These are phyloP conservation scores for Rutstroemia sydowiana DNA, from an alignment of 2,329 filamentous ascomycete species.

Conservation along the genomic window DNA sequence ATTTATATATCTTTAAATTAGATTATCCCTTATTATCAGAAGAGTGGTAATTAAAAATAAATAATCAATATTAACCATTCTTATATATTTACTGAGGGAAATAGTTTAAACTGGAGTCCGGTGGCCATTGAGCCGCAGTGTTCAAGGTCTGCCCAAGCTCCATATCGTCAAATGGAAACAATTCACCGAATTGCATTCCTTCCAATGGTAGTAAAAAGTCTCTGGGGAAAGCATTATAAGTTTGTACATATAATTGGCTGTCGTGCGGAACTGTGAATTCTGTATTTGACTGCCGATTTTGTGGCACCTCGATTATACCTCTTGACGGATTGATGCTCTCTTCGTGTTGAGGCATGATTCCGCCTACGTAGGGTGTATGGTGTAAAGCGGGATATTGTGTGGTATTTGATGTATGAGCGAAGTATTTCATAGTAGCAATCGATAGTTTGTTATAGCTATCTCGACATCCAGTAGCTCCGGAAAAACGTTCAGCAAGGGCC, in stretches of 20 bases:
- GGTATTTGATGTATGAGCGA: conserved; percentile 13
- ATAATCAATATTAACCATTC: too few relatives aligned
- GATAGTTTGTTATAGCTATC: conserved; percentile 28
- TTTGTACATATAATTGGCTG: too few relatives aligned
- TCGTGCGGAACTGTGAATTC: too few relatives aligned
- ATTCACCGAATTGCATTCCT: background rate
- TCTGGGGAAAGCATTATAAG: background rate
- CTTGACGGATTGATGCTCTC: conserved; percentile 1
- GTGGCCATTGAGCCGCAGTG: conserved; percentile 15
- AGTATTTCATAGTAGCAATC: conserved; percentile 26
- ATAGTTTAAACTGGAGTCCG: background rate
- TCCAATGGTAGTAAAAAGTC: background rate
- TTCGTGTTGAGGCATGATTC: conserved; percentile 1
- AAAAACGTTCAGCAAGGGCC: conserved; percentile 28
- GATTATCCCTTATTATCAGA: too few relatives aligned
- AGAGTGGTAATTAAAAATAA: too few relatives aligned
- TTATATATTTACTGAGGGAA: background rate
- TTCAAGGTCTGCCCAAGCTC: conserved; percentile 13
- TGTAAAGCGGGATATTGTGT: background rate
- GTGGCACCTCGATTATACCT: too few relatives aligned
- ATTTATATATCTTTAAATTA: too few relatives aligned
- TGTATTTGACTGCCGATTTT: background rate
- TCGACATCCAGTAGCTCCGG: conserved; percentile 28
- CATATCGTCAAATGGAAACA: conserved; percentile 10
- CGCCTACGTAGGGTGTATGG: background rate